Percentiles rank a stretch among this genome's conserved stretches.
Evolutionary conservation across 768 basidiomycete species (phyloP).

Genomic region (Rubroboletus satanas): DNA sequence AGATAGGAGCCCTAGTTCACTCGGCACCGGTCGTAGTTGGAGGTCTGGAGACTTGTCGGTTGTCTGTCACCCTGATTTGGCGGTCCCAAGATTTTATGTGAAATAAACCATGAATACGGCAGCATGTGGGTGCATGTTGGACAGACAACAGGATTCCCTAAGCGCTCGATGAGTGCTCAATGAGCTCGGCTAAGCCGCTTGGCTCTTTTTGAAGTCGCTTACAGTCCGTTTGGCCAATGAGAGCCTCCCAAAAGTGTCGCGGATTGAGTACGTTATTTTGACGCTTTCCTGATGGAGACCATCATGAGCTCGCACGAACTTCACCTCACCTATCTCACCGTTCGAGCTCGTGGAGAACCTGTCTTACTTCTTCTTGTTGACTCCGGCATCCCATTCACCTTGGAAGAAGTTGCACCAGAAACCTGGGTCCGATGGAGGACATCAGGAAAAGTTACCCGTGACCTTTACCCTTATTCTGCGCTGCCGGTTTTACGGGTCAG

Average conservation of each 20-base stretch:
- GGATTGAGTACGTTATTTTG: too few species aligned
- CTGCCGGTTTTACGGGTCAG: constrained; percentile 25
- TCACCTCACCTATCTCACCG: constrained; percentile 20
- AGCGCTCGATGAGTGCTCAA: too few species aligned
- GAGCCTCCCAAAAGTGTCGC: too few species aligned
- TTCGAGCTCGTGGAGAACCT: constrained; percentile 27
- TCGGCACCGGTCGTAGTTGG: background rate
- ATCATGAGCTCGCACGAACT: constrained; percentile 16
- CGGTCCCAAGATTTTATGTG: background rate
- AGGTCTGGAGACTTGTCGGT: background rate
- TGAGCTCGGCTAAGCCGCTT: too few species aligned
- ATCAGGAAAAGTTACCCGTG: constrained; percentile 12
- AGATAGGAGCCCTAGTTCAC: background rate
- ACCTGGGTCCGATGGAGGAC: constrained; percentile 18
- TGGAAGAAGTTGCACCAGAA: constrained; percentile 16
- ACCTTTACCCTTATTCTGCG: constrained; percentile 22
- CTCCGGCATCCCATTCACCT: constrained; percentile 19
- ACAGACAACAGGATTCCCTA: too few species aligned
- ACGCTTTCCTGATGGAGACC: too few species aligned
- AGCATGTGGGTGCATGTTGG: background rate
- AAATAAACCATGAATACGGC: background rate
- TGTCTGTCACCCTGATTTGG: background rate
- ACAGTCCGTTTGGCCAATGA: too few species aligned
- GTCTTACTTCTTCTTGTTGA: constrained; percentile 25
- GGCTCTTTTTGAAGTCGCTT: too few species aligned